Evolutionary conservation across 495 filamentous ascomycete species (phyloP).

Genomic region (Alectoria sarmentosa): DNA sequence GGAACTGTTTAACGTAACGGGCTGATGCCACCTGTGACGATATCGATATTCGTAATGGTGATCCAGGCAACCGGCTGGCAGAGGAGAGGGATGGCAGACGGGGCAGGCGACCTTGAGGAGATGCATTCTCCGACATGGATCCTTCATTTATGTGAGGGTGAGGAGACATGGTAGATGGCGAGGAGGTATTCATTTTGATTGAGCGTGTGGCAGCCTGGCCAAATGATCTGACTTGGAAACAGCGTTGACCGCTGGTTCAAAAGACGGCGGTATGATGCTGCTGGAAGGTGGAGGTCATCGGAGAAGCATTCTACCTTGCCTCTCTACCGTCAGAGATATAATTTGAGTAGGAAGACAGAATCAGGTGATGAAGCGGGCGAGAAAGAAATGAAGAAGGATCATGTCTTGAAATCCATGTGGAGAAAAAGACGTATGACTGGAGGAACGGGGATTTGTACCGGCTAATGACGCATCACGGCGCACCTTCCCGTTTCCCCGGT

Average conservation of each 20-base stretch:
- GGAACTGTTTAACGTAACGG: slow-evolving; percentile 23
- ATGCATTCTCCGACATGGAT: slow-evolving; percentile 1
- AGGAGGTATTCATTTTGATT: neutral
- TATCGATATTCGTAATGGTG: slow-evolving; percentile 4
- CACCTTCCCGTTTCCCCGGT: slow-evolving; percentile 4
- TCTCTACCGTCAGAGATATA: neutral
- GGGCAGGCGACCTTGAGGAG: slow-evolving; percentile 13
- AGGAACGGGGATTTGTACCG: slow-evolving; percentile 4
- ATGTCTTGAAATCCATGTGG: neutral
- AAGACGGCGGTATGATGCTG: neutral
- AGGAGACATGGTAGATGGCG: neutral
- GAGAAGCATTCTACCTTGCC: neutral
- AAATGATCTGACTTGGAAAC: neutral
- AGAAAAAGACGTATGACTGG: neutral
- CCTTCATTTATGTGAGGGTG: neutral
- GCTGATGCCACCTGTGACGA: slow-evolving; percentile 12
- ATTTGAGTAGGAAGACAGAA: neutral
- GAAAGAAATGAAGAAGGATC: neutral
- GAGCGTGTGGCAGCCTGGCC: neutral
- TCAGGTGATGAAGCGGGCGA: neutral
- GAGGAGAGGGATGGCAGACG: slow-evolving; percentile 9
- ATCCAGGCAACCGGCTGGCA: slow-evolving; percentile 14
- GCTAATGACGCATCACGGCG: neutral
- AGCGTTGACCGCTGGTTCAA: neutral
- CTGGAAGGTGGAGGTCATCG: neutral